A percentile compares a stretch with the other conserved stretches of the same genome.
Evolutionary conservation across 108 stramenopile genomes (phyloP).

Genomic region (Chaetoceros muelleri): DNA sequence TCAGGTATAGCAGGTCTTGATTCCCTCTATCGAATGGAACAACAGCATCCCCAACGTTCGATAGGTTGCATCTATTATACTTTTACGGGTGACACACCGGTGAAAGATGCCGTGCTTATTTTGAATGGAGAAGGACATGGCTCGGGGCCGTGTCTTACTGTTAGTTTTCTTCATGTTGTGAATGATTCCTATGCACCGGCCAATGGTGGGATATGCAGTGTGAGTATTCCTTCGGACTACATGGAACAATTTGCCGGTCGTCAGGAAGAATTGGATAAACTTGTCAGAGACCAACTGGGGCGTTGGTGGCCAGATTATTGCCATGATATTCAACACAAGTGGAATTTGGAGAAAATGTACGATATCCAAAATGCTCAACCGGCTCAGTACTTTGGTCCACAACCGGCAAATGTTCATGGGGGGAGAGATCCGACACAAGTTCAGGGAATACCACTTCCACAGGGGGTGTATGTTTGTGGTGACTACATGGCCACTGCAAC

Average conservation of each 20-base stretch:
- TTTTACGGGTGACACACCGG: slow-evolving; percentile 47
- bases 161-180: slow-evolving; percentile 80
- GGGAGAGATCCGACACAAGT: slow-evolving; percentile 42
- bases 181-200: slow-evolving; percentile 55
- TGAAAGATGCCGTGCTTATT: slow-evolving; percentile 71
- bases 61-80: slow-evolving; percentile 77
- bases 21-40: slow-evolving; percentile 16
- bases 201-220: slow-evolving; percentile 59
- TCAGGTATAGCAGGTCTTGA: slow-evolving; percentile 32
- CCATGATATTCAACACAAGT: slow-evolving; percentile 33
- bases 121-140: slow-evolving; percentile 46
- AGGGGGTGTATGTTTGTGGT: slow-evolving; percentile 61
- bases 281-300: slow-evolving; percentile 45
- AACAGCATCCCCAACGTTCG: slow-evolving; percentile 48
- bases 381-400: slow-evolving; percentile 33
- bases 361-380: slow-evolving; percentile 72
- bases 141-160: slow-evolving; percentile 27
- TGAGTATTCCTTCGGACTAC: slow-evolving; percentile 49
- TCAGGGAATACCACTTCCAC: slow-evolving; percentile 37
- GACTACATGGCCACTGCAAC: slow-evolving; percentile 85
- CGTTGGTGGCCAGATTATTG: slow-evolving; percentile 54
- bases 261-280: slow-evolving; percentile 38
- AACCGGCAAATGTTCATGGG: slow-evolving; percentile 50
- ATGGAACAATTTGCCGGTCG: slow-evolving; percentile 38
- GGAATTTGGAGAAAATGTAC: slow-evolving; percentile 55